These are phyloP conservation scores for Blastocystis sp. DNA, from an alignment of 352 stramenopile genomes.

Conservation along the genomic window DNA sequence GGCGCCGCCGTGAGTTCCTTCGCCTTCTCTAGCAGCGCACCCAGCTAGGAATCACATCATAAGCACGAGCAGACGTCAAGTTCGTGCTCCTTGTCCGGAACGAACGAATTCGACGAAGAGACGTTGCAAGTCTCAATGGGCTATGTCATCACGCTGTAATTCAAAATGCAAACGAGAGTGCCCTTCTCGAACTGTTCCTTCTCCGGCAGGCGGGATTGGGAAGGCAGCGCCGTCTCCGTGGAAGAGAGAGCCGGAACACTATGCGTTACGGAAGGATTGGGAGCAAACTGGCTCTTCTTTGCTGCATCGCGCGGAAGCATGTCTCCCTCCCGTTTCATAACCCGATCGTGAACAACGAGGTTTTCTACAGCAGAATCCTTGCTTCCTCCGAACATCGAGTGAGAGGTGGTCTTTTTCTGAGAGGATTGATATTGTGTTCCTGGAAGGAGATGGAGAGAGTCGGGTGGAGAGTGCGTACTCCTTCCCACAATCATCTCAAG, in stretches of 20 bases:
- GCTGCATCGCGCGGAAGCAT: background rate
- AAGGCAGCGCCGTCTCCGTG: background rate
- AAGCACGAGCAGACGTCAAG: background rate
- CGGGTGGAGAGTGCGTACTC: no score
- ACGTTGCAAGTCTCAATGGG: slow-evolving; percentile 34
- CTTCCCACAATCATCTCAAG: no score
- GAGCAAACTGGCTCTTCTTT: slow-evolving; percentile 24
- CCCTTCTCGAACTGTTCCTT: slow-evolving; percentile 27
- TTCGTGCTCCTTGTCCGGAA: slow-evolving; percentile 10
- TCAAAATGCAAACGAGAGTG: background rate
- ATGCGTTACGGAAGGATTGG: background rate
- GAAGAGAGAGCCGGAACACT: slow-evolving; percentile 28
- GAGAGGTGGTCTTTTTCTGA: background rate
- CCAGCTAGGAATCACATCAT: background rate
- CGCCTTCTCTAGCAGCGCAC: background rate
- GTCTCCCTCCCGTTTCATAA: slow-evolving; percentile 17
- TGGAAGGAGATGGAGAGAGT: no score
- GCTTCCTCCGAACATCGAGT: background rate
- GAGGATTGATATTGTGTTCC: no score
- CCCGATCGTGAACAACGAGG: background rate
- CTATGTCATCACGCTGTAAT: background rate
- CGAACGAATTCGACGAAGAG: background rate
- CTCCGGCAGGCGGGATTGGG: background rate
- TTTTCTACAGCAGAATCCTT: background rate
- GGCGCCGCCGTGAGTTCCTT: background rate